A percentile compares a stretch with the other conserved stretches of the same genome.
These are phyloP conservation scores for Talaromyces stipitatus DNA, from an alignment of 495 filamentous ascomycete species.

Conservation along the genomic window DNA sequence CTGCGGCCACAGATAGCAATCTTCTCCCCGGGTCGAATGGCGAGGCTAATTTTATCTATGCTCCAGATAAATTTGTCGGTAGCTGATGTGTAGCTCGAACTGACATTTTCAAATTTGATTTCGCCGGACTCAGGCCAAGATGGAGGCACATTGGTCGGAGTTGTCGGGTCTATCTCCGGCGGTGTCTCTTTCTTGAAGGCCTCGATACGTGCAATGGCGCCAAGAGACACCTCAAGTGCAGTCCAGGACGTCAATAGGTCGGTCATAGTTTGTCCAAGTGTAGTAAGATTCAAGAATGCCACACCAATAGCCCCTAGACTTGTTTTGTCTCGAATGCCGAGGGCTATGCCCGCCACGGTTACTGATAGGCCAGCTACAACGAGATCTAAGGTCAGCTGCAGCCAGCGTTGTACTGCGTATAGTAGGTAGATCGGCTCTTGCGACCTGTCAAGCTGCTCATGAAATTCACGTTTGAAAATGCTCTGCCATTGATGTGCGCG, in stretches of 20 bases:
- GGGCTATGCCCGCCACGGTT: slow-evolving; percentile 36
- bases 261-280: slow-evolving; percentile 43
- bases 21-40: slow-evolving; percentile 37
- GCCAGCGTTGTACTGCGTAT: slow-evolving; percentile 62
- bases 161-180: no score
- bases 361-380: slow-evolving; percentile 50
- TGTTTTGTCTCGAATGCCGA: slow-evolving; percentile 30
- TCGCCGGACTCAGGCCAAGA: no score
- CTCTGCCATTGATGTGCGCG: slow-evolving; percentile 58
- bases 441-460: slow-evolving; percentile 49
- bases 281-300: slow-evolving; percentile 47
- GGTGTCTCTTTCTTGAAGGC: slow-evolving; percentile 13
- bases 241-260: slow-evolving; percentile 47
- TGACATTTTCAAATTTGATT: no score
- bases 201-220: slow-evolving; percentile 49
- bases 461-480: slow-evolving; percentile 51
- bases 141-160: no score
- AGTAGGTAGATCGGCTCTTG: slow-evolving; percentile 47
- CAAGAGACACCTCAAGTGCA: slow-evolving; percentile 47
- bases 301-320: slow-evolving; percentile 47
- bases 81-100: no score
- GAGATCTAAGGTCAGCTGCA: slow-evolving; percentile 56
- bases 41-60: no score
- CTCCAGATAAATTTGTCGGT: no score
- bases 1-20: slow-evolving; percentile 43